Percentiles rank a stretch among this genome's conserved stretches.
Conservation (phyloP, 129 eudicot genomes). For the Rutidosis leptorrhynchoides region DNA sequence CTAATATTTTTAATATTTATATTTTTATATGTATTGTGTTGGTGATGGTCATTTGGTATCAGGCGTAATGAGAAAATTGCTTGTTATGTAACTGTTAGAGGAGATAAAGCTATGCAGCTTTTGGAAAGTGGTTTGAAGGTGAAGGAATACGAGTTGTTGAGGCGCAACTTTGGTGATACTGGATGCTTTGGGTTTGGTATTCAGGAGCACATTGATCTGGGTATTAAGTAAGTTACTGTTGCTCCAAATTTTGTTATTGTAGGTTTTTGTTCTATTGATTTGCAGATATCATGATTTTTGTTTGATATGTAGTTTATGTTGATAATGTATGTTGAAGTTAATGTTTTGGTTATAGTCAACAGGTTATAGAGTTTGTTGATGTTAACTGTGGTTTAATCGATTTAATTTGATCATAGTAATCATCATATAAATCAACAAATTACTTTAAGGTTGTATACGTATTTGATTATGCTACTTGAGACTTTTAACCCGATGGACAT, state of each 20-base stretch:
- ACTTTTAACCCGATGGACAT: not conserved
- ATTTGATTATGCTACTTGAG: not conserved
- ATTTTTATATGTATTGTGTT: slow-evolving; percentile 18
- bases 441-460: not conserved
- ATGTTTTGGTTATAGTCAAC: not conserved
- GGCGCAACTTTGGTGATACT: slow-evolving; percentile 43
- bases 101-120: slow-evolving; percentile 45
- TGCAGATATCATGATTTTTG: no score
- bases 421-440: no score
- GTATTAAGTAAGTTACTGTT: slow-evolving; percentile 34
- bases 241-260: not conserved
- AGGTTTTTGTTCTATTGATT: not conserved
- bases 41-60: slow-evolving; percentile 41
- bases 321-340: not conserved
- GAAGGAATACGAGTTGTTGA: slow-evolving; percentile 40
- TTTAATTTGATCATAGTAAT: no score
- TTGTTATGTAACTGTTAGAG: slow-evolving; percentile 40
- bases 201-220: slow-evolving; percentile 46
- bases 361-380: not conserved
- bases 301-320: no score
- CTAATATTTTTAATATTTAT: no score
- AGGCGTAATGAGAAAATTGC: slow-evolving; percentile 46
- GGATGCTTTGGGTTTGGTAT: slow-evolving; percentile 47
- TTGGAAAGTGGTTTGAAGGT: slow-evolving; percentile 44
- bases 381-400: not conserved